phyloP scores from a whole-genome alignment of 805 yeast genomes.

The Kazachstania psychrophila region DNA sequence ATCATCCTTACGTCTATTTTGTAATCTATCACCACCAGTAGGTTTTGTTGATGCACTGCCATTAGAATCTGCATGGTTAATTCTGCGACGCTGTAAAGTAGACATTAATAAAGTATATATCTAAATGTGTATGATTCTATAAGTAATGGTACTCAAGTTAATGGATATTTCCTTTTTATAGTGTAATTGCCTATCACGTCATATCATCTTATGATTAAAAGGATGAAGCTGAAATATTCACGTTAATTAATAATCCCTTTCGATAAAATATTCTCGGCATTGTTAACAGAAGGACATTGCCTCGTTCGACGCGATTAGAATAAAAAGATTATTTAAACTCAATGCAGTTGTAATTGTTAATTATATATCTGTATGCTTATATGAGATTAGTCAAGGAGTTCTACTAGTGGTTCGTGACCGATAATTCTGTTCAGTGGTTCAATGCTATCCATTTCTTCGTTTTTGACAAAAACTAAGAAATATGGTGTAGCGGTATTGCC shows the following conservation, averaged over 20 bases:
- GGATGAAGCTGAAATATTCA: too few species aligned
- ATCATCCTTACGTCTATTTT: conserved; percentile 6
- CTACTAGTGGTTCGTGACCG: conserved; percentile 2
- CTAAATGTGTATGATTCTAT: too few species aligned
- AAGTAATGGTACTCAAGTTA: too few species aligned
- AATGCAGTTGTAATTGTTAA: too few species aligned
- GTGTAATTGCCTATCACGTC: too few species aligned
- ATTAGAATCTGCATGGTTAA: conserved; percentile 34
- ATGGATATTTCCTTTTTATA: too few species aligned
- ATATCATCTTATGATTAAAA: too few species aligned
- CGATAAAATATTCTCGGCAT: too few species aligned
- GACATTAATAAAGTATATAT: too few species aligned
- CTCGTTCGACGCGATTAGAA: too few species aligned
- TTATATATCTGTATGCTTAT: conserved; percentile 1
- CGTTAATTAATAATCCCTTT: too few species aligned
- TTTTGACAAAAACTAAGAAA: conserved; percentile 73
- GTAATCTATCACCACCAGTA: background rate
- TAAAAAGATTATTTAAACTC: background rate
- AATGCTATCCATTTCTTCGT: conserved; percentile 45
- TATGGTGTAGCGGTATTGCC: conserved; percentile 91
- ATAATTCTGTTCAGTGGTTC: conserved; percentile 56
- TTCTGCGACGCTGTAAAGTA: conserved; percentile 71
- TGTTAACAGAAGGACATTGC: too few species aligned
- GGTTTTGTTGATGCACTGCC: background rate
- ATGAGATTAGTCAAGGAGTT: background rate